Base-by-base conservation (phyloP, 495 filamentous ascomycete species). In the Penicillium psychrofluorescens region DNA sequence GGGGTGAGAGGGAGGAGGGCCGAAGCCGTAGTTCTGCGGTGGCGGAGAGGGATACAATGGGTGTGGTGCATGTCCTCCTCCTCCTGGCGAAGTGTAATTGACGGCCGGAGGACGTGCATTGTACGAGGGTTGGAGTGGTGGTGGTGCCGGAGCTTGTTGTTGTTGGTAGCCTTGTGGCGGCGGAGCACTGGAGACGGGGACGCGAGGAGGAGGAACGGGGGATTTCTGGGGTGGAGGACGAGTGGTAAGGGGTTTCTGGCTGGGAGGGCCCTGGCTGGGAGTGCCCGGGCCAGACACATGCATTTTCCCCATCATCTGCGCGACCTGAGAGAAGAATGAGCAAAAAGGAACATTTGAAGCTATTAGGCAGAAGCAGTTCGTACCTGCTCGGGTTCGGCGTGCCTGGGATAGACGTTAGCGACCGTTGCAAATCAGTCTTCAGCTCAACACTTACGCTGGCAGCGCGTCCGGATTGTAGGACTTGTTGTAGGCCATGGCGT, bases 401-500 rank as follows among this genome's bases (percentile, higher is more conserved):
- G 92, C 52, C 89, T 95, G 62, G 52, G 28, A 9, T 33, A 43
- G 15, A 4, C 11, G 44, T 59, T 15, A 59, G 46, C 35, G 39
- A 46, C 36, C 46, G 33, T 12, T 27, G 36, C 1, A 15, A 43
- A 14, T 52, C 15, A 45, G 31, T 29, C 40, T 11, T 38, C n/a
- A n/a, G 4, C 38, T 5, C 31, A 31, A n/a, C 7, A 81, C 89
- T 80, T 72, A 95, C 84, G 89, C 88, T 63, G 92, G 92, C 46
- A 98, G 80, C 65, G 89, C 88, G 71, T 98, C 94, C n/a, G 91
- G 91, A 58, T 98, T 96, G 68, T 86, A 89, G 35, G 79, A 76
- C 56, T 83, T 80, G 62, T 94, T 95, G 77, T 98, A 97, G 29
- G 92, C 92, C 92, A 97, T 98, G 40, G 50, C 55, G 32, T 35